These are phyloP conservation scores for Pistacia integerrima DNA, from an alignment of 345 rosid species.

Conservation along the genomic window DNA sequence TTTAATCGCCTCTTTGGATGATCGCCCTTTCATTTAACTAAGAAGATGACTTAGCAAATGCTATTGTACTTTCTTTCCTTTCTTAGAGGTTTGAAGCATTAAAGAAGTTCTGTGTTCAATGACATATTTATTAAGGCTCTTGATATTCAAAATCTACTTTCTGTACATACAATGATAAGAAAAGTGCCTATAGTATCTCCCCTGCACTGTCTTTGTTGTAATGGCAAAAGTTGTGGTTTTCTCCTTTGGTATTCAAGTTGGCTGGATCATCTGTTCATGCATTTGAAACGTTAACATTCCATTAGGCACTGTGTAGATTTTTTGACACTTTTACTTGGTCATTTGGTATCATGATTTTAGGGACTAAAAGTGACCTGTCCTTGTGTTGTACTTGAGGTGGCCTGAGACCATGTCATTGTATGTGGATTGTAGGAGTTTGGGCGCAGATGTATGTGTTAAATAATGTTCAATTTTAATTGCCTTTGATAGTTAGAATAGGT, in stretches of 20 bases:
- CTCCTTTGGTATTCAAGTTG: not conserved
- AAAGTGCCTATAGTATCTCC: not conserved
- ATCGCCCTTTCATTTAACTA: no score
- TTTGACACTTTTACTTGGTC: not conserved
- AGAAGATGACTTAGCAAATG: not conserved
- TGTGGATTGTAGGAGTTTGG: not conserved
- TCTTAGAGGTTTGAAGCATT: not conserved
- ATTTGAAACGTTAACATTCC: constrained; percentile 11
- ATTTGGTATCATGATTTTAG: not conserved
- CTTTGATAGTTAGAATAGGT: no score
- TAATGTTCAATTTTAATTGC: no score
- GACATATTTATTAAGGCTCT: not conserved
- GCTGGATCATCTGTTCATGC: constrained; percentile 1
- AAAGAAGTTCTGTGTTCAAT: not conserved
- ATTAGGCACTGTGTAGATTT: not conserved
- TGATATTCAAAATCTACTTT: not conserved
- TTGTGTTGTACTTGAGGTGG: not conserved
- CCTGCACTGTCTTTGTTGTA: not conserved
- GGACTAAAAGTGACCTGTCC: not conserved
- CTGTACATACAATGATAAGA: not conserved
- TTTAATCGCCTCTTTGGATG: not conserved
- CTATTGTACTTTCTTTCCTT: no score
- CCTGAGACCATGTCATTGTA: not conserved
- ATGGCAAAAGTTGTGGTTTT: constrained; percentile 9
- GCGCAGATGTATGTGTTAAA: not conserved